Percentiles rank a stretch among this genome's conserved stretches.
Conservation (phyloP, 345 rosid species). For the Balakata baccata region DNA sequence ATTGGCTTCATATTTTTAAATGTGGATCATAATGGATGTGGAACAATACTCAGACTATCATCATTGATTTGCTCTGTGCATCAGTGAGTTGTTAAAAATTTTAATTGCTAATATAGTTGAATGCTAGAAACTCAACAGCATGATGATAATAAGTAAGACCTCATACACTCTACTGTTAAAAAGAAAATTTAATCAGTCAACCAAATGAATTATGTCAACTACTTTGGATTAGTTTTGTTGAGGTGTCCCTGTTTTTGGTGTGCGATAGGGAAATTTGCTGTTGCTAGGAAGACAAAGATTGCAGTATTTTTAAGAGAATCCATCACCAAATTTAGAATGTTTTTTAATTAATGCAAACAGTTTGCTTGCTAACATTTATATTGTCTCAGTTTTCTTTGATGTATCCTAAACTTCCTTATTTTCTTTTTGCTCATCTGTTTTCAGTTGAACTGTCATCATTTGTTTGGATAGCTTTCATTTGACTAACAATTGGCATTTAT, state of each 20-base stretch:
- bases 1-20: neutral
- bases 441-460: neutral
- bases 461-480: conserved; percentile 1
- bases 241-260: neutral
- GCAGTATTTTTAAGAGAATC: neutral
- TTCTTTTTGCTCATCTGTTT: neutral
- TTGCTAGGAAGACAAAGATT: neutral
- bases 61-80: neutral
- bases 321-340: neutral
- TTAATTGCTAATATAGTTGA: neutral
- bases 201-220: neutral
- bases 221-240: neutral
- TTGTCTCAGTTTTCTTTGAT: neutral
- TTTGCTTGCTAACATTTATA: neutral
- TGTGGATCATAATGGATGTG: neutral
- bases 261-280: neutral
- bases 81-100: neutral
- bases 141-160: neutral
- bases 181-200: neutral
- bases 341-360: neutral
- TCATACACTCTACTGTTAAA: neutral
- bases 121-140: neutral
- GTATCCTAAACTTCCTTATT: neutral
- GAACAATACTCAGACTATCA: neutral
- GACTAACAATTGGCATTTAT: conserved; percentile 21